These are phyloP conservation scores for Huntiella savannae DNA, from an alignment of 2,329 filamentous ascomycete genomes.

Conservation along the genomic window DNA sequence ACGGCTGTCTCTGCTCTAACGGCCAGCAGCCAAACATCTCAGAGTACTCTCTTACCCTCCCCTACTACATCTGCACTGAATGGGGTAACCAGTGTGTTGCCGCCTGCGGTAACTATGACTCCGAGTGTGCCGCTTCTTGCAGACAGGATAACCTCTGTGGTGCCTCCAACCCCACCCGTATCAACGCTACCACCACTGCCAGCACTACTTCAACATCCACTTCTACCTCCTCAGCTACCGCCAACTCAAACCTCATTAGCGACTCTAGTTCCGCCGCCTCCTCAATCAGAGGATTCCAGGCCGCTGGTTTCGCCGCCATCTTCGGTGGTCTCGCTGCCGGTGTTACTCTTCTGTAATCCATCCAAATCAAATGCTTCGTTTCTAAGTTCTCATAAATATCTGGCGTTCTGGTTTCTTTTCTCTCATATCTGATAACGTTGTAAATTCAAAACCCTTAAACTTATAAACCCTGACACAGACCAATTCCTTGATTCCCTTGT, in stretches of 20 bases:
- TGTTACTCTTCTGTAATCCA: conserved; percentile 22
- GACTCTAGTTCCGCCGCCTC: conserved; percentile 11
- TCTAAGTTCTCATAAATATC: neutral
- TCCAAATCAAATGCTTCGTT: no score
- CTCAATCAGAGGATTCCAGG: conserved; percentile 15
- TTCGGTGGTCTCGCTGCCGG: conserved; percentile 22
- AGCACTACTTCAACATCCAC: conserved; percentile 21
- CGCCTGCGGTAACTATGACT: conserved; percentile 33
- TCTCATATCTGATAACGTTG: neutral
- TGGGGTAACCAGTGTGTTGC: conserved; percentile 50
- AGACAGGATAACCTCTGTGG: conserved; percentile 52
- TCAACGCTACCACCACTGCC: conserved; percentile 32
- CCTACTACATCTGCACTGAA: conserved; percentile 56
- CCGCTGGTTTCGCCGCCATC: conserved; percentile 22
- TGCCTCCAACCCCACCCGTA: conserved; percentile 40
- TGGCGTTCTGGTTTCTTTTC: conserved; percentile 4
- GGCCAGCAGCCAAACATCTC: conserved; percentile 49
- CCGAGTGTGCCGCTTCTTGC: conserved; percentile 41
- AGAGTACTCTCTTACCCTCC: conserved; percentile 60
- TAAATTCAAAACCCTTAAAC: neutral
- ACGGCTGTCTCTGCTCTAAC: conserved; percentile 52
- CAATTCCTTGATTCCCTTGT: neutral
- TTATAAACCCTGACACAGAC: no score
- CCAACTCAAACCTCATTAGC: conserved; percentile 4
- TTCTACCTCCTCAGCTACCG: conserved; percentile 12